Base-by-base conservation (phyloP, 176 grass and related monocot genomes). In the Oryza meyeriana region DNA sequence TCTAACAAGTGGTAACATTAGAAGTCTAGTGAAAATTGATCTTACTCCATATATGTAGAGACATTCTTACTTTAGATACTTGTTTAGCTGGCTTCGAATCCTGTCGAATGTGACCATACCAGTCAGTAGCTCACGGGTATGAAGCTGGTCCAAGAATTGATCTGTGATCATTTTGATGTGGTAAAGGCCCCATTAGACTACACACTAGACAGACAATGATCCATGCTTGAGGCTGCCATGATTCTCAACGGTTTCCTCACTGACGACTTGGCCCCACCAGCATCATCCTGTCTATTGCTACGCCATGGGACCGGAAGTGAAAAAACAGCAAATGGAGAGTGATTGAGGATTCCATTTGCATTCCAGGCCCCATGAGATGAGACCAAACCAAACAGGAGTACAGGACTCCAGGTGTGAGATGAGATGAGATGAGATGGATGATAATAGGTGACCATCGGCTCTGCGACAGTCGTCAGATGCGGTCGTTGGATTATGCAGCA, bases 401-500 rank as follows among this genome's bases (percentile, higher is more conserved):
- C 50, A 55, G 50, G 20, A 55, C 4, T 20, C 18, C n/a, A 68
- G 17, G 29, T 27, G 35, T 55, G 38, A 29, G 57, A n/a, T 29
- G 47, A 62, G 55, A 58, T 24, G 12, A 48, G 62, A 22, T 55
- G 50, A n/a, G 17, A 20, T 18, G 16, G 18, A 18, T 48, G 10
- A 9, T 22, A 55, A 9, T 29, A 31, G 27, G 63, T 68, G 77
- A n/a, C 62, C 77, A 67, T 64, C 30, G 66, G 7, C 52, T 79
- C 63, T 79, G 63, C 65, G 44, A 48, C 39, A 52, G 34, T 79
- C 63, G 63, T 81, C 79, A 82, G 68, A 82, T 34, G 48, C 28
- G 66, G 48, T 61, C 48, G 14, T 59, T 81, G 79, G 50, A 61
- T 32, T 28, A 62, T 42, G 48, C 50, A 81, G 18, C 26, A 78